A percentile compares a stretch with the other conserved stretches of the same genome.
Evolutionary conservation across 805 yeast genomes (phyloP).

Genomic region (Zygoascus bituminiphila): DNA sequence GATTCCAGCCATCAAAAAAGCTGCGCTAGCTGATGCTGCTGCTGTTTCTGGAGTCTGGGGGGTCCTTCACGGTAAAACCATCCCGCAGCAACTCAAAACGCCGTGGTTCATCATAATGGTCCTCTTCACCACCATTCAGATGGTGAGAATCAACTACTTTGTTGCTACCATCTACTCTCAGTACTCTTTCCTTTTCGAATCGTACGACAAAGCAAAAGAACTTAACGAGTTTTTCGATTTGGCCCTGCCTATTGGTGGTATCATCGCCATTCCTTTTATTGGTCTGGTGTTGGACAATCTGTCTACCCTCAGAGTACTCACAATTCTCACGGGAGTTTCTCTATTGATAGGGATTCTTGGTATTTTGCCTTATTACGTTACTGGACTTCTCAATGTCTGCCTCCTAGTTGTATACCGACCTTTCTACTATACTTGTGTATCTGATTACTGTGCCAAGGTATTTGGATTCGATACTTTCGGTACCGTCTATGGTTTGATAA

Average conservation of each 20-base stretch:
- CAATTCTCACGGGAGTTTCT: slow-evolving; percentile 46
- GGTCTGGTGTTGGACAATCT: slow-evolving; percentile 72
- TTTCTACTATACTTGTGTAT: slow-evolving; percentile 83
- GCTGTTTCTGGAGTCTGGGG: slow-evolving; percentile 56
- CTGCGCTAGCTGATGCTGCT: slow-evolving; percentile 13
- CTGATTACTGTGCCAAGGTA: slow-evolving; percentile 86
- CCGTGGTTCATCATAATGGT: slow-evolving; percentile 78
- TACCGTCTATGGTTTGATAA: slow-evolving; percentile 79
- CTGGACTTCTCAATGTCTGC: slow-evolving; percentile 62
- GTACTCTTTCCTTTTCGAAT: slow-evolving; percentile 60
- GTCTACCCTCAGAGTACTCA: slow-evolving; percentile 50
- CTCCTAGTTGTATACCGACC: slow-evolving; percentile 80
- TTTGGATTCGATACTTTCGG: slow-evolving; percentile 93
- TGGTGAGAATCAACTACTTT: slow-evolving; percentile 87
- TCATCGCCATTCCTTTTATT: slow-evolving; percentile 77
- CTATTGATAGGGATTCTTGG: slow-evolving; percentile 66
- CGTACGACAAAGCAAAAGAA: slow-evolving; percentile 40
- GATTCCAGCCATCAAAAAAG: slow-evolving; percentile 1
- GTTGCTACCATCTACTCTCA: slow-evolving; percentile 85
- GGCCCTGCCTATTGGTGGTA: slow-evolving; percentile 84
- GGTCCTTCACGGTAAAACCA: slow-evolving; percentile 56
- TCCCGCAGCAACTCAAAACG: slow-evolving; percentile 38
- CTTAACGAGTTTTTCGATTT: slow-evolving; percentile 74
- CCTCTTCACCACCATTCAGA: slow-evolving; percentile 72
- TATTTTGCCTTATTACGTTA: slow-evolving; percentile 38